Evolutionary conservation across 2,329 filamentous ascomycete genomes (phyloP), one percentile per base, ranked within the genome.

Genomic region (Chrysosporium queenslandicum): DNA sequence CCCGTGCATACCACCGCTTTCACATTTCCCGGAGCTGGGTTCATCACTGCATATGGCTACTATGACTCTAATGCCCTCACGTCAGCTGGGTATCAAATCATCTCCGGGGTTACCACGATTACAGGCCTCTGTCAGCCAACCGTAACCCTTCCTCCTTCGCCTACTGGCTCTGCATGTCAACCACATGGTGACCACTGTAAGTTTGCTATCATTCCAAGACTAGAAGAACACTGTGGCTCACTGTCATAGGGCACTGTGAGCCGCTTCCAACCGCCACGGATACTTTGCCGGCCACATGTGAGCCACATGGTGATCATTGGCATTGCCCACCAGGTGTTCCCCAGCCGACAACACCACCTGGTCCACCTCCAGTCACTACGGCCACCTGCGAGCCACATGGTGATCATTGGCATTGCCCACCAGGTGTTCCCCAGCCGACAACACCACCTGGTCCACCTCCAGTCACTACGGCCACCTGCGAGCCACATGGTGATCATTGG

Each of bases 21-120:
- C 21, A 20, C 20, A 1, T 52, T 52, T 39, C 50, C 50, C 14
- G 50, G 50, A 21, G 23, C 37, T n/a, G 40, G 40, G 2, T 23
- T 7, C 20, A 46, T 52, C 50, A 46, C 50, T 4, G 50, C 50
- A 20, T 39, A 46, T 25, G 50, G 40, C 16, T 46, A 52, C 36
- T 45, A 46, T 14, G 41, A 46, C 42, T 45, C 50, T 14, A 16
- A 39, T 18, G 42, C 42, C n/a, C 50, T 52, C 34, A 46, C 27
- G 8, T 52, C 50, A n/a, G 50, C 50, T 9, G 50, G 50, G 11
- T 52, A 52, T 27, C 9, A 46, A 20, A 39, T 52, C 9, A 52
- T 52, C 4, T 52, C 50, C 11, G 50, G 50, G 12, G 40, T 52
- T 4, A 46, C 50, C 7, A 52, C 30, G 3, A 39, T 52, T 16